Evolutionary conservation across 495 filamentous ascomycete species (phyloP).

Genomic region (Parathielavia appendiculata): DNA sequence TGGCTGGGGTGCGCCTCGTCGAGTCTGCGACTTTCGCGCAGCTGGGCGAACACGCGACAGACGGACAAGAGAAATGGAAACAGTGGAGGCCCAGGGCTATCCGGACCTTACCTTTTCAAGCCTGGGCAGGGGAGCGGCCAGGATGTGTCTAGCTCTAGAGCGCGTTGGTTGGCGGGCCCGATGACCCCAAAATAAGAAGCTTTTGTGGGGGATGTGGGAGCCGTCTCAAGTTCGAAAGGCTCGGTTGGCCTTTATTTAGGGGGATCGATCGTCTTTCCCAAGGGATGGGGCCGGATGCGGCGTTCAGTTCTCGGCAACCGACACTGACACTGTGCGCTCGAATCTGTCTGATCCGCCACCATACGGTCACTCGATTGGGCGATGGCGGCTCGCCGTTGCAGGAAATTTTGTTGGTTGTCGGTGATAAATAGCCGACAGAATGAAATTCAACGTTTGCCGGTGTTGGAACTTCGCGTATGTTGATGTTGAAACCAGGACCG

Average conservation of each 20-base stretch:
- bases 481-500: no score
- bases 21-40: constrained; percentile 4
- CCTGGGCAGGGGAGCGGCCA: constrained; percentile 2
- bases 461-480: no score
- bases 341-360: background rate
- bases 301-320: no score
- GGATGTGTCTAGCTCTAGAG: constrained; percentile 15
- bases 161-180: constrained; percentile 15
- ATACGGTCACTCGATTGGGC: background rate
- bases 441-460: background rate
- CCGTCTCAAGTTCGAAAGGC: constrained; percentile 1
- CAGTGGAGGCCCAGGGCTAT: background rate
- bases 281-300: constrained; percentile 11
- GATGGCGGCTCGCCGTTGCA: background rate
- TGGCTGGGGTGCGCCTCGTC: constrained; percentile 14
- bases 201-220: constrained; percentile 22
- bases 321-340: no score
- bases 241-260: constrained; percentile 18
- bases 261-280: constrained; percentile 7
- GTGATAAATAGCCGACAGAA: background rate
- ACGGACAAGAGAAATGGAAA: background rate
- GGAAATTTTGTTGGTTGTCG: background rate
- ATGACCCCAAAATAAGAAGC: constrained; percentile 22
- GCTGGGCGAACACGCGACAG: constrained; percentile 9
- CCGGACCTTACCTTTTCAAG: constrained; percentile 2